Evolutionary conservation across 306 rosid genomes (phyloP).

Genomic region (Acacia crassicarpa): DNA sequence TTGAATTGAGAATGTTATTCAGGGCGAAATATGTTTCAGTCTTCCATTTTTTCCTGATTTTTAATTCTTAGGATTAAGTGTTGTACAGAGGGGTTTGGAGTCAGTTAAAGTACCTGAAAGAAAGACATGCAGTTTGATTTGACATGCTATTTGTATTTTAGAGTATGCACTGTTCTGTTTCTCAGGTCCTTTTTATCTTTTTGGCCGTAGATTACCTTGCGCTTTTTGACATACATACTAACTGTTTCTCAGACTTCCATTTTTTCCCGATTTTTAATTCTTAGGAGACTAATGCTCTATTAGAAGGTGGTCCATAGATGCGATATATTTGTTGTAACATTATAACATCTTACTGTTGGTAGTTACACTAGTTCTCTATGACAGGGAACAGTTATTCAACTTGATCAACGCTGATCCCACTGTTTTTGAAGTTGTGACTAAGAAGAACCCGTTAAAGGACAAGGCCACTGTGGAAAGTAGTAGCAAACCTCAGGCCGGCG

Average conservation of each 20-base stretch:
- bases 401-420: slow-evolving; percentile 95
- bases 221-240: too few relatives aligned
- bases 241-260: too few relatives aligned
- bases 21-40: background rate
- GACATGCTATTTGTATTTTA: background rate
- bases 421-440: slow-evolving; percentile 92
- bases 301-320: slow-evolving; percentile 1
- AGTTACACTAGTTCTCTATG: slow-evolving; percentile 25
- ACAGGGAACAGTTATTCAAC: slow-evolving; percentile 91
- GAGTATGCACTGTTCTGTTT: background rate
- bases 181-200: background rate
- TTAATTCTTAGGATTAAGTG: background rate
- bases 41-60: background rate
- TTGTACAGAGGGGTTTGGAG: background rate
- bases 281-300: slow-evolving; percentile 1
- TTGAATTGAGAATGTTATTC: background rate
- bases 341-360: slow-evolving; percentile 19
- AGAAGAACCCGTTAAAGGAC: slow-evolving; percentile 81
- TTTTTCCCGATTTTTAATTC: too few relatives aligned
- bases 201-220: background rate
- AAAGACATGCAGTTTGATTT: background rate
- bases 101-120: background rate
- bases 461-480: slow-evolving; percentile 86
- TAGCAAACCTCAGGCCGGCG: slow-evolving; percentile 82
- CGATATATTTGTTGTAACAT: slow-evolving; percentile 6